phyloP scores from a whole-genome alignment of 2,329 filamentous ascomycete genomes.

The Aspergillus sp. region DNA sequence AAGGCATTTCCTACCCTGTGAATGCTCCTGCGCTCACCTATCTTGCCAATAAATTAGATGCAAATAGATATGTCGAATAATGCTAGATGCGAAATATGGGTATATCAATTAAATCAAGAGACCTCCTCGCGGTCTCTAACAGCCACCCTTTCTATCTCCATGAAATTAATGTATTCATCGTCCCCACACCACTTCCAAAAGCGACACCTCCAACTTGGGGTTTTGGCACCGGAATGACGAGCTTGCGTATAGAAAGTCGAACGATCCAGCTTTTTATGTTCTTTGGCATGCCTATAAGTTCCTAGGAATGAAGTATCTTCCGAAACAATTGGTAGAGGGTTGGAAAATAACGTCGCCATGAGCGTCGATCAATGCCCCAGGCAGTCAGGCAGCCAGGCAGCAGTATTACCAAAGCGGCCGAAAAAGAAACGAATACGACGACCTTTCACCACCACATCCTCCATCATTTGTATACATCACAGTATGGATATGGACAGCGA shows the following conservation, averaged over 20 bases:
- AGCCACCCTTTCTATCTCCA: conserved; percentile 17
- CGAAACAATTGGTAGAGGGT: no score
- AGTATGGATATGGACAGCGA: conserved; percentile 7
- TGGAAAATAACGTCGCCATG: not conserved
- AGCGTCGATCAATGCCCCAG: conserved; percentile 3
- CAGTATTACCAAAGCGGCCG: not conserved
- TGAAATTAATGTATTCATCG: conserved; percentile 7
- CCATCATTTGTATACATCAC: not conserved
- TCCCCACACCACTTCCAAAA: conserved; percentile 9
- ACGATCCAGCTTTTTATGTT: no score
- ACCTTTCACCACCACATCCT: not conserved
- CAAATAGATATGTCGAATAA: no score
- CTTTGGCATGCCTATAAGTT: no score
- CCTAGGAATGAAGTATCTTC: no score
- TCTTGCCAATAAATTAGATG: no score
- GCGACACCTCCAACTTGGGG: conserved; percentile 8
- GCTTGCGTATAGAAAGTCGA: no score
- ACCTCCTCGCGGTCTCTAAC: conserved; percentile 12
- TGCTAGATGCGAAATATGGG: no score
- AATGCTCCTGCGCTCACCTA: no score
- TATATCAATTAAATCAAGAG: not conserved
- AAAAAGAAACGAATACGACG: conserved; percentile 18
- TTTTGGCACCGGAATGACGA: no score
- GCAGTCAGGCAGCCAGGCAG: not conserved
- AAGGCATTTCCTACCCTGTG: not conserved